phyloP scores from a whole-genome alignment of 1,139 yeast species.

The Yamadazyma mexicana region DNA sequence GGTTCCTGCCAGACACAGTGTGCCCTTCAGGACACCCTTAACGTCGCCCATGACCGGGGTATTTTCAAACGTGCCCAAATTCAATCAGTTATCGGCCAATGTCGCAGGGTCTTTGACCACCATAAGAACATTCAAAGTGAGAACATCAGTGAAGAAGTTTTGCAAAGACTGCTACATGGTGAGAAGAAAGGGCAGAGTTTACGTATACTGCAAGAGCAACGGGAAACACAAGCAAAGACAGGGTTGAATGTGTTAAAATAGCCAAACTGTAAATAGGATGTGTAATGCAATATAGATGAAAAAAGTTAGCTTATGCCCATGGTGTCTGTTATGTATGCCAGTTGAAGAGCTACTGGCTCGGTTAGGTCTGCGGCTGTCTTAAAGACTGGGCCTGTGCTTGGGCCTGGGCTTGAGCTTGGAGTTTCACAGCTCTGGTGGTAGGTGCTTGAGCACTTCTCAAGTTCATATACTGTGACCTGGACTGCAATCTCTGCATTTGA shows the following conservation, averaged over 20 bases:
- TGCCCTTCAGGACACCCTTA: neutral
- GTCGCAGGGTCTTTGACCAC: conserved; percentile 10
- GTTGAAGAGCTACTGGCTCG: too few species aligned
- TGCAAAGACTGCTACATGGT: conserved; percentile 92
- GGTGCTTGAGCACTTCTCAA: conserved; percentile 29
- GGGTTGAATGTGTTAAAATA: conserved; percentile 45
- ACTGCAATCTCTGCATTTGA: conserved; percentile 25
- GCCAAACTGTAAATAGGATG: neutral
- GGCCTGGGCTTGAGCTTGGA: conserved; percentile 20
- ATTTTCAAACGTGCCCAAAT: neutral
- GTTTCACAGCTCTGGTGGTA: conserved; percentile 39
- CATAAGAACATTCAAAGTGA: conserved; percentile 38
- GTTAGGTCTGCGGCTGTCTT: conserved; percentile 4
- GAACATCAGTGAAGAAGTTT: conserved; percentile 86
- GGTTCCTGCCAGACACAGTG: conserved; percentile 3
- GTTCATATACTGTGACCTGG: conserved; percentile 22
- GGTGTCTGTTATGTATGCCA: too few species aligned
- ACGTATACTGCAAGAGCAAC: conserved; percentile 88
- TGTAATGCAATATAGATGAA: conserved; percentile 5
- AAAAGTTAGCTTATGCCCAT: too few species aligned
- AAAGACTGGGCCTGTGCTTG: conserved; percentile 16
- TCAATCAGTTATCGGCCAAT: neutral
- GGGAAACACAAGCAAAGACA: conserved; percentile 97
- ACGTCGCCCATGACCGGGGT: neutral
- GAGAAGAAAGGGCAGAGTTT: conserved; percentile 90